These are phyloP conservation scores for Datura wrightii DNA, from an alignment of 257 asterid species.

Conservation along the genomic window DNA sequence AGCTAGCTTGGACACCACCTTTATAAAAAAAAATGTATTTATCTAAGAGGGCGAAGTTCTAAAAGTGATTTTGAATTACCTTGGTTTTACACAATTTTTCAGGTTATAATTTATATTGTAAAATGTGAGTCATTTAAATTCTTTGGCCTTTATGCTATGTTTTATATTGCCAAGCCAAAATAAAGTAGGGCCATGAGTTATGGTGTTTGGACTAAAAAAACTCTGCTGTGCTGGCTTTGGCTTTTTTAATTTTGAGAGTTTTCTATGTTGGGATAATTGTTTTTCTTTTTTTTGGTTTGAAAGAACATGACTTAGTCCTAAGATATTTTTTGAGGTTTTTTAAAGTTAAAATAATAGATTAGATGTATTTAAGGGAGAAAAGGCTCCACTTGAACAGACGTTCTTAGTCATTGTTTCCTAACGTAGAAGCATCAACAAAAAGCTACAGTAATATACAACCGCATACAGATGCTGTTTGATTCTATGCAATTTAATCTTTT, in stretches of 20 bases:
- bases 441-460: background rate
- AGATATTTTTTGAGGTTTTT: background rate
- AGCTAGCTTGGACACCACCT: no score
- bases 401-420: background rate
- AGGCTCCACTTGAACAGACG: background rate
- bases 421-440: background rate
- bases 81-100: no score
- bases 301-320: background rate
- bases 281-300: background rate
- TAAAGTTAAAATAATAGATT: background rate
- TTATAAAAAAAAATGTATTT: no score
- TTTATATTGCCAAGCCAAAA: background rate
- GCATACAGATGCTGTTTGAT: background rate
- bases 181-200: constrained; percentile 3
- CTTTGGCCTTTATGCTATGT: background rate
- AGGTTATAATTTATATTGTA: no score
- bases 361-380: background rate
- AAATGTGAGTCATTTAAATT: no score
- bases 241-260: background rate
- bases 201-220: constrained; percentile 4
- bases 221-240: background rate
- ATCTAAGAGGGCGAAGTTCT: no score
- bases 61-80: no score
- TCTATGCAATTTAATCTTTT: background rate
- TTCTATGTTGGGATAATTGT: background rate